phyloP scores from a whole-genome alignment of 2,329 filamentous ascomycete genomes.

The Ceratocystis colombiana region DNA sequence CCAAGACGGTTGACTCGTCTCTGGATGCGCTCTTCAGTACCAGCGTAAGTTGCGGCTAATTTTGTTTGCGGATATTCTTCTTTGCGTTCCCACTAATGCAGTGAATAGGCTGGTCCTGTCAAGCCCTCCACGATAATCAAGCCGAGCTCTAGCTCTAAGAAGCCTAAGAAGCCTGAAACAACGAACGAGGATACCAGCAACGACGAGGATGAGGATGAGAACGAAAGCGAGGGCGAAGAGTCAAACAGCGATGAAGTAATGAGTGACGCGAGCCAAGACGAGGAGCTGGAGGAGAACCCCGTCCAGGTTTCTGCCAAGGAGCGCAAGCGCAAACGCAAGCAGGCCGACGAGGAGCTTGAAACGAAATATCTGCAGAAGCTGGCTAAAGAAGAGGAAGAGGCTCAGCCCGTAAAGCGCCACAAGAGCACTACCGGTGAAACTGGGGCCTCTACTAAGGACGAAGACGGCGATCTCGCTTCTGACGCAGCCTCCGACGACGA shows the following conservation, averaged over 20 bases:
- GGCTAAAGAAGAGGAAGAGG: constrained; percentile 39
- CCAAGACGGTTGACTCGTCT: constrained; percentile 55
- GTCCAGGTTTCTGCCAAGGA: constrained; percentile 39
- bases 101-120: constrained; percentile 42
- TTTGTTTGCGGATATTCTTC: not conserved
- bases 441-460: constrained; percentile 39
- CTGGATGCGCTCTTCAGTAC: constrained; percentile 60
- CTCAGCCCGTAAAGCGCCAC: constrained; percentile 43
- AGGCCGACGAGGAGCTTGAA: constrained; percentile 61
- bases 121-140: constrained; percentile 35
- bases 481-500: constrained; percentile 36
- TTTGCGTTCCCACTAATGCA: constrained; percentile 18
- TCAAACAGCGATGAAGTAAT: constrained; percentile 31
- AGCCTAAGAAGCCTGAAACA: constrained; percentile 33
- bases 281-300: constrained; percentile 32
- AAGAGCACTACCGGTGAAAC: constrained; percentile 29
- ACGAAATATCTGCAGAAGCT: constrained; percentile 59
- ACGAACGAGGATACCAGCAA: constrained; percentile 29
- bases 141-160: constrained; percentile 23
- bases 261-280: constrained; percentile 30
- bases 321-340: constrained; percentile 56
- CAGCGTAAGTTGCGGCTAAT: constrained; percentile 49
- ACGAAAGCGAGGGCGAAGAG: constrained; percentile 28
- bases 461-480: constrained; percentile 35
- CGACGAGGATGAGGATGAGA: constrained; percentile 29